Evolutionary conservation across 495 filamentous ascomycete genomes (phyloP).

Genomic region (Aspergillus sclerotioniger): DNA sequence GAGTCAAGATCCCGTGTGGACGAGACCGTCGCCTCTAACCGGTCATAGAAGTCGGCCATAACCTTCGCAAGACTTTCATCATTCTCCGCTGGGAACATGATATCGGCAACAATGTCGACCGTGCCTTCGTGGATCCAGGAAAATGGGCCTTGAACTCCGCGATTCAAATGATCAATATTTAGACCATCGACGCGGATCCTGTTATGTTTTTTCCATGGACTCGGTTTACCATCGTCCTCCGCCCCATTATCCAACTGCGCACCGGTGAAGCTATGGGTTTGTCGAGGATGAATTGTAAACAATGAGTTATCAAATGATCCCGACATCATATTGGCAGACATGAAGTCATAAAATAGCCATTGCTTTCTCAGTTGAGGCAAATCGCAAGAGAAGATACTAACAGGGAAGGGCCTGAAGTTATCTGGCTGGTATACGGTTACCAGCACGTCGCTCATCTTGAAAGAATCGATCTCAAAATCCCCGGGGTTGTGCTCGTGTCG

Average conservation of each 20-base stretch:
- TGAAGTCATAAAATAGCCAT: conserved; percentile 96
- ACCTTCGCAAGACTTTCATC: conserved; percentile 88
- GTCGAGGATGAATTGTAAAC: conserved; percentile 94
- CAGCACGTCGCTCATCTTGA: conserved; percentile 91
- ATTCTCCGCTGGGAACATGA: conserved; percentile 84
- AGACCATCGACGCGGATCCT: conserved; percentile 88
- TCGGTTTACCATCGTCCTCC: conserved; percentile 49
- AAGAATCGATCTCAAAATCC: conserved; percentile 94
- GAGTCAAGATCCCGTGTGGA: conserved; percentile 54
- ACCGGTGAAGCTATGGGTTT: conserved; percentile 71
- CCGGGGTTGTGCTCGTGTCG: conserved; percentile 84
- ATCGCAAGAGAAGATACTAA: conserved; percentile 94
- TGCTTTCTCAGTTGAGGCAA: conserved; percentile 90
- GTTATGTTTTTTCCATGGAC: conserved; percentile 88
- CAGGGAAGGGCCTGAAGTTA: conserved; percentile 86
- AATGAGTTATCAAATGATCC: conserved; percentile 93
- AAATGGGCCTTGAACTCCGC: conserved; percentile 90
- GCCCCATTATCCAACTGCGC: conserved; percentile 50
- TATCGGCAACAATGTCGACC: conserved; percentile 93
- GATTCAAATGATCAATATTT: conserved; percentile 93
- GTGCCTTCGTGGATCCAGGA: conserved; percentile 96
- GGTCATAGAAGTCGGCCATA: conserved; percentile 90
- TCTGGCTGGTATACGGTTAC: conserved; percentile 89
- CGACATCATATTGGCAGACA: conserved; percentile 93
- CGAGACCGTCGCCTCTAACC: conserved; percentile 86